Evolutionary conservation across 371 early-diverging fungal genomes (phyloP).

Genomic region (Mortierella sp.): DNA sequence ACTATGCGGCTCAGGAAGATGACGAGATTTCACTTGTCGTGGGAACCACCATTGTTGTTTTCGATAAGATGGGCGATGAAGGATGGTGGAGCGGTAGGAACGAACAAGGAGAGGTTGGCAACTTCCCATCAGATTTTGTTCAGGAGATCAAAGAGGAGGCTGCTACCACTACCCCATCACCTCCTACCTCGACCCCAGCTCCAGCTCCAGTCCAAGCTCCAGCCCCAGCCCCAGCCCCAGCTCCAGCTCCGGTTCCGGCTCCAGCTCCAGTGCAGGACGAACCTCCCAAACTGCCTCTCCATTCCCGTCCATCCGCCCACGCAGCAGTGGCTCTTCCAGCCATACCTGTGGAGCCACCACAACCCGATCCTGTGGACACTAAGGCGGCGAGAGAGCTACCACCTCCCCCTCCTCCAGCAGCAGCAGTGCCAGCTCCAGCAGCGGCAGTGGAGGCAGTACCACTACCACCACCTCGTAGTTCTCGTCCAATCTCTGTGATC

Average conservation of each 20-base stretch:
- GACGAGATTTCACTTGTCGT: conserved; percentile 66
- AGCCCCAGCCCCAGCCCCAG: neutral
- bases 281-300: conserved; percentile 19
- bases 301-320: conserved; percentile 20
- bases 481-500: conserved; percentile 48
- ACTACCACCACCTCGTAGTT: conserved; percentile 27
- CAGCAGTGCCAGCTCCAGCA: no score
- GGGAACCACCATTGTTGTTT: conserved; percentile 62
- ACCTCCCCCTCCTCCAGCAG: no score
- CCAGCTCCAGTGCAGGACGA: conserved; percentile 19
- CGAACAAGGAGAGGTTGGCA: conserved; percentile 65
- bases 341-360: conserved; percentile 23
- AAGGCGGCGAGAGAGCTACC: conserved; percentile 27
- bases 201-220: conserved; percentile 10
- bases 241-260: conserved; percentile 6
- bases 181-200: conserved; percentile 5
- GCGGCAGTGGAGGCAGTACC: conserved; percentile 21
- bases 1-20: conserved; percentile 67
- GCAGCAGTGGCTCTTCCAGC: conserved; percentile 22
- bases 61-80: conserved; percentile 65
- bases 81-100: conserved; percentile 73
- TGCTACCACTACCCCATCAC: conserved; percentile 51
- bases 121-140: conserved; percentile 70
- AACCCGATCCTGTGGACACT: conserved; percentile 20
- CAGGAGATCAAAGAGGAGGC: conserved; percentile 63